Evolutionary conservation across 768 basidiomycete species (phyloP), one percentile per base, ranked within the genome.

Genomic region (Lactarius indigo): DNA sequence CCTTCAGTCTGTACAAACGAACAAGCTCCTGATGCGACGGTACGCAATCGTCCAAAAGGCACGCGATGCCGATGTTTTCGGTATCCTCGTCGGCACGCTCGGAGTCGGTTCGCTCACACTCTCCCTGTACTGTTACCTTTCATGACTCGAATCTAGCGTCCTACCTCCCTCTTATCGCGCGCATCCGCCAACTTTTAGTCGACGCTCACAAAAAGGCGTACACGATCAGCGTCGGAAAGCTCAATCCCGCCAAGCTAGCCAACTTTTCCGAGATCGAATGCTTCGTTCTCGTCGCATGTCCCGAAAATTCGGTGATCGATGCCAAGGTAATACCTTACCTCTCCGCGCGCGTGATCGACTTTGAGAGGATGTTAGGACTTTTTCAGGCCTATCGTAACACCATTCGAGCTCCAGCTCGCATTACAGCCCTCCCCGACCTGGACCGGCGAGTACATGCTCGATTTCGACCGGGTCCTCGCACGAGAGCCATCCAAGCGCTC

Each of bases 191-290:
- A 18, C 78, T 90, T 10, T 83, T 98, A 59, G 75, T 81, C 1
- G 81, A 80, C 44, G 82, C 86, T 1, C 85, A 83, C 66, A 96
- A 96, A 79, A 98, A 98, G 75, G 87, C 86, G 68, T 99, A 98
- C 77, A 98, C 96, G 2, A 86, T 99, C 70, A 91, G 88, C 61
- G 96, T 99, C 0, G 96, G 97, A 42, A 94, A 96, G 76, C 84
- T 97, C 57, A 97, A 93, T 71, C 96, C 97, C 0, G 85, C 94
- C 8, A 98, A 98, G 73, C 83, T 98, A 26, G 96, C 89, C 10
- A 99, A 98, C 76, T 98, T 98, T 75, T 84, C 91, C 73, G 96
- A 98, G 75, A 89, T 99, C 58, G 96, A 98, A 74, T 96, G 95
- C 72, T 98, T 94, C 73, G 89, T 98, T 20, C 82, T 97, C 65